Base-by-base conservation (phyloP, 805 yeast genomes). In the Hanseniaspora guilliermondii region DNA sequence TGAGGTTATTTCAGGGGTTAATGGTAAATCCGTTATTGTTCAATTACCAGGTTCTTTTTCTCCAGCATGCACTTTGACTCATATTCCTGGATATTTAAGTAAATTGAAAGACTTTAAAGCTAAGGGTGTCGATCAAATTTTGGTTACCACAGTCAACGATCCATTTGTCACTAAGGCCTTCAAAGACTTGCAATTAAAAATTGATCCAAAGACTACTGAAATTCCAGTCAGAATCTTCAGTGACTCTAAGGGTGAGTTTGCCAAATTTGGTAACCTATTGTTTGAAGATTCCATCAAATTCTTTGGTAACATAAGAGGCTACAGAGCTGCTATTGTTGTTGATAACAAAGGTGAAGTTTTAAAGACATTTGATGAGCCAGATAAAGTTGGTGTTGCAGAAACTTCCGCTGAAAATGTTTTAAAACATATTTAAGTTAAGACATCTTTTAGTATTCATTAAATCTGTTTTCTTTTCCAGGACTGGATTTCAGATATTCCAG, bases 11-110 rank as follows among this genome's bases (percentile, higher is more conserved):
- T 64, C 65, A 22, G 47, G 59, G 52, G 50, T 47, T 16, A 22
- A 57, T 56, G 83, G 83, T n/a, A 78, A 74, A 61, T 70, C 75
- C 42, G 60, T 83, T 38, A 68, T 83, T 39, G 73, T 82, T 21
- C 75, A 84, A 56, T 88, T 85, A 35, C 93, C 94, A 58, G 94
- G 89, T 58, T 93, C 95, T 11, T 86, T 85, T 74, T 85, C 95
- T 27, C 94, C 91, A 55, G 79, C 91, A 7, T 85, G 93, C 68
- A 75, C 85, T 48, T 78, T 75, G 49, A 73, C 77, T 61, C 93
- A 84, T 68, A 75, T 84, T 57, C 91, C 91, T 55, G 85, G 81
- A 24, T 83, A 70, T 71, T 62, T 86, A 62, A 69, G 71, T 56
- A 67, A 74, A 45, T 67, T 76, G 56, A 64, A 73, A 6, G 72